phyloP scores from a whole-genome alignment of 306 rosid genomes.

The Benincasa hispida region DNA sequence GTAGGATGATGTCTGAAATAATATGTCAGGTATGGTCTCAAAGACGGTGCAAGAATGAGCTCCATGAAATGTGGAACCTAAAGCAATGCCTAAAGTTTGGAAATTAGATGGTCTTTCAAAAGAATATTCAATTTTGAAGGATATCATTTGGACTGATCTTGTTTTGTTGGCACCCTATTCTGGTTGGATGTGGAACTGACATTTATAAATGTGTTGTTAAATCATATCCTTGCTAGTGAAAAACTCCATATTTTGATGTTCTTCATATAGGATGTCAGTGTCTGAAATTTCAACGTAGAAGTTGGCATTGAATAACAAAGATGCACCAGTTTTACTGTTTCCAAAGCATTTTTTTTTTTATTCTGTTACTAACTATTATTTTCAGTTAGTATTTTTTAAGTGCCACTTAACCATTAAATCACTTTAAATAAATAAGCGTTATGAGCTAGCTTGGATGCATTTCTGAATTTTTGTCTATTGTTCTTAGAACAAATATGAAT shows the following conservation, averaged over 20 bases:
- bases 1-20: too few species aligned
- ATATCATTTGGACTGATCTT: conserved; percentile 13
- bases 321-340: too few species aligned
- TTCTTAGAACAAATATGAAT: neutral
- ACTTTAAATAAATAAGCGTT: neutral
- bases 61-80: conserved; percentile 21
- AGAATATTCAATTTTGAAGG: conserved; percentile 60
- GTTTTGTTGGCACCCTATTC: neutral
- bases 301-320: too few species aligned
- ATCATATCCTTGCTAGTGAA: neutral
- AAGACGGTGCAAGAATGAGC: conserved; percentile 23
- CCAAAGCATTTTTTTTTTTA: too few species aligned
- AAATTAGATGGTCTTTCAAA: conserved; percentile 74
- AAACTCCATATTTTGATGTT: neutral
- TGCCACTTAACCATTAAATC: neutral
- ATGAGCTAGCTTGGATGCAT: neutral
- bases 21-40: too few species aligned
- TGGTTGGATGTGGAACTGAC: neutral
- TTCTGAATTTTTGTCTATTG: neutral
- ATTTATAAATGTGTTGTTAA: neutral
- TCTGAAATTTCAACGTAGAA: neutral
- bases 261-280: neutral
- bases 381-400: neutral
- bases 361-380: neutral
- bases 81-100: conserved; percentile 10